phyloP scores from a whole-genome alignment of 75 land plant genomes.

The Pseudotsuga menziesii region DNA sequence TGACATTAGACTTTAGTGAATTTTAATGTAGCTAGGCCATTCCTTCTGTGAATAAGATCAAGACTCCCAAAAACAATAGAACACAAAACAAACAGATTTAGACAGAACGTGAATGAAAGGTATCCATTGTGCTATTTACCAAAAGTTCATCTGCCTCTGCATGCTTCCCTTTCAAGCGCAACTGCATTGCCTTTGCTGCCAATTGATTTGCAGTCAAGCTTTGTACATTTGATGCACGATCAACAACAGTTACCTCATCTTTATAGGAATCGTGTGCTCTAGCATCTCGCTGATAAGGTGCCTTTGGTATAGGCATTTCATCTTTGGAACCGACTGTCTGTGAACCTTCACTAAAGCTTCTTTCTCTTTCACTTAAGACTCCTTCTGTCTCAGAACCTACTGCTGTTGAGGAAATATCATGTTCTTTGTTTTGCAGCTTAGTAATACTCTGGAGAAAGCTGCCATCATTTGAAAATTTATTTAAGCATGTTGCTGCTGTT shows the following conservation, averaged over 20 bases:
- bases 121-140: conserved; percentile 31
- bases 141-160: conserved; percentile 82
- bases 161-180: conserved; percentile 79
- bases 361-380: not conserved
- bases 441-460: conserved; percentile 43
- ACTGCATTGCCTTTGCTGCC: conserved; percentile 85
- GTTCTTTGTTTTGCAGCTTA: conserved; percentile 11
- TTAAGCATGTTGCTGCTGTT: conserved; percentile 56
- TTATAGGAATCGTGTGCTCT: not conserved
- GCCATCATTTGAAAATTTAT: conserved; percentile 80
- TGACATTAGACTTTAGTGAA: no score
- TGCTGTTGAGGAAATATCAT: conserved; percentile 3
- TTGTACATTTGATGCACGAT: not conserved
- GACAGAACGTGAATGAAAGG: not conserved
- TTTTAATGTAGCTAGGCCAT: no score
- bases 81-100: no score
- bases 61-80: no score
- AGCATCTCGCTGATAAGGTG: not conserved
- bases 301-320: not conserved
- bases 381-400: conserved; percentile 2
- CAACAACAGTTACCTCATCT: not conserved
- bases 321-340: not conserved
- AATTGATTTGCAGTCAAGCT: conserved; percentile 77
- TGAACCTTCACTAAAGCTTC: not conserved
- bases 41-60: no score